A percentile compares a stretch with the other conserved stretches of the same genome.
phyloP scores from a whole-genome alignment of 192 early-diverging fungal genomes.

The Ambispora gerdemannii region DNA sequence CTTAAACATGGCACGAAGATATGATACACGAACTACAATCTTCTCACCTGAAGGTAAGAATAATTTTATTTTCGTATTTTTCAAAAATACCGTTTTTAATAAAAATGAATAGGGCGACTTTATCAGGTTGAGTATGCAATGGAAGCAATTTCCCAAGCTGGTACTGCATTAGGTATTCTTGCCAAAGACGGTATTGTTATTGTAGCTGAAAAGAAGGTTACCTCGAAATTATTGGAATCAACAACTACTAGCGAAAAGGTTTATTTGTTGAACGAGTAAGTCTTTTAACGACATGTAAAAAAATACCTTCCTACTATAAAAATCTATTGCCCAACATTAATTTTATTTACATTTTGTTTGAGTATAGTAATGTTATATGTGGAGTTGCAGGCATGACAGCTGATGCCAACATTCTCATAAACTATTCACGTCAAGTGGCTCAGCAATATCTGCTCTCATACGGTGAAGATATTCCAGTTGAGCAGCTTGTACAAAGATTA shows the following conservation, averaged over 20 bases:
- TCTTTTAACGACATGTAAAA: neutral
- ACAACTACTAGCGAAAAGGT: constrained; percentile 87
- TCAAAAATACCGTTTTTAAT: neutral
- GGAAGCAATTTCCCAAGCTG: constrained; percentile 98
- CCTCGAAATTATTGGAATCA: constrained; percentile 91
- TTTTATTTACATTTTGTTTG: neutral
- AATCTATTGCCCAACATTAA: no score
- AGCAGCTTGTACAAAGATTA: constrained; percentile 91
- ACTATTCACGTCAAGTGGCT: constrained; percentile 80
- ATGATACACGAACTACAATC: constrained; percentile 98
- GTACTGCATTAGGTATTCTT: constrained; percentile 90
- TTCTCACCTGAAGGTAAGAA: constrained; percentile 96
- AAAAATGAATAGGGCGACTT: constrained; percentile 70
- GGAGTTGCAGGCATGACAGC: constrained; percentile 96
- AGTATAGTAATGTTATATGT: constrained; percentile 72
- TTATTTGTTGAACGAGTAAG: constrained; percentile 91
- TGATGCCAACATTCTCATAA: constrained; percentile 95
- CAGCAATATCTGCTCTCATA: constrained; percentile 86
- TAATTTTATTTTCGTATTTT: neutral
- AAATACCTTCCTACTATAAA: no score
- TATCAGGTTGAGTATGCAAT: constrained; percentile 99
- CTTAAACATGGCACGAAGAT: constrained; percentile 92
- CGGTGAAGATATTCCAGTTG: constrained; percentile 89
- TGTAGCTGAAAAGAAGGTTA: constrained; percentile 94
- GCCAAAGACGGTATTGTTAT: constrained; percentile 91